Conservation (phyloP, 2,329 filamentous ascomycete species). For the Onygena corvina region DNA sequence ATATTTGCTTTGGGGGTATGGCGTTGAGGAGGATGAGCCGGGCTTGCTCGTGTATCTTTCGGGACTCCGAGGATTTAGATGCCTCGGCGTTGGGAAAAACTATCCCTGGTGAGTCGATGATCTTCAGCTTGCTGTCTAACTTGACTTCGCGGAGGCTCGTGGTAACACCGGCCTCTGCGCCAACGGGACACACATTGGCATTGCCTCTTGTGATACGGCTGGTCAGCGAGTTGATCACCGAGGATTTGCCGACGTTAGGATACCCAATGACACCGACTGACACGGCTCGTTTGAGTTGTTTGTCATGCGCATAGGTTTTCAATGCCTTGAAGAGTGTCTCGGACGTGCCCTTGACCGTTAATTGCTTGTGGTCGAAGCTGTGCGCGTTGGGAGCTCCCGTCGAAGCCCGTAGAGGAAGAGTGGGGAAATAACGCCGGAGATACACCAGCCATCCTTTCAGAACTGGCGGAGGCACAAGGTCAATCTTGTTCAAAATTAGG, state of each 20-base stretch:
- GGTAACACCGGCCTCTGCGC: constrained; percentile 84
- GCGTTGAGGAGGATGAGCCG: constrained; percentile 81
- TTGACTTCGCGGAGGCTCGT: constrained; percentile 82
- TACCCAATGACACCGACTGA: constrained; percentile 91
- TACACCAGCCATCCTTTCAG: constrained; percentile 76
- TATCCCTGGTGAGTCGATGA: constrained; percentile 88
- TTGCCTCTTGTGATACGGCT: constrained; percentile 56
- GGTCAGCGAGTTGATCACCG: constrained; percentile 85
- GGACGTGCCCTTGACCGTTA: constrained; percentile 77
- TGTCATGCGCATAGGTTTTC: constrained; percentile 73
- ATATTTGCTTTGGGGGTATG: constrained; percentile 84
- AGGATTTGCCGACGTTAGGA: constrained; percentile 92
- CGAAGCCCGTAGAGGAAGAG: constrained; percentile 75
- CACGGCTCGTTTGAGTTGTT: constrained; percentile 76
- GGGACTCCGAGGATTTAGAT: constrained; percentile 45
- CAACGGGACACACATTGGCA: constrained; percentile 65
- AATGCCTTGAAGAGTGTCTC: constrained; percentile 75
- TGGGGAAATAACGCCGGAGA: constrained; percentile 80
- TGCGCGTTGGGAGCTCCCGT: constrained; percentile 72
- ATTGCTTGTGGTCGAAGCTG: constrained; percentile 81
- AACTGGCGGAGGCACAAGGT: constrained; percentile 69
- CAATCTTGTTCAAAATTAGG: constrained; percentile 89
- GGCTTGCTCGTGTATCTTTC: constrained; percentile 61
- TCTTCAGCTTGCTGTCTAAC: constrained; percentile 83
- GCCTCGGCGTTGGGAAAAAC: constrained; percentile 61